Conservation (phyloP, 129 eudicot genomes). For the Helichrysum umbraculigerum region DNA sequence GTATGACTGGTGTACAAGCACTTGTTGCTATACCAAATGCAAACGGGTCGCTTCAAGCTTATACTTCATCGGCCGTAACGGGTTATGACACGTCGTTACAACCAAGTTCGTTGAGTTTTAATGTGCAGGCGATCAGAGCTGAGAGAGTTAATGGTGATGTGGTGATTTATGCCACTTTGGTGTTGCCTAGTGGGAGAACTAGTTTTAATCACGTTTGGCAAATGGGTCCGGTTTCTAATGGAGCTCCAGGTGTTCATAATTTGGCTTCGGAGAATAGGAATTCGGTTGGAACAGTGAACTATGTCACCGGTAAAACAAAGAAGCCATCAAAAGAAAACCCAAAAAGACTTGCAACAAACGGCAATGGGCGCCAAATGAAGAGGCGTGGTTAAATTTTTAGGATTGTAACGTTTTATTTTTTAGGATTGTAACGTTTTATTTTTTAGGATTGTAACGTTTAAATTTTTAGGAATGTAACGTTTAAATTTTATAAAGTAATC, state of each 20-base stretch:
- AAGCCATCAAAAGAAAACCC: too few relatives aligned
- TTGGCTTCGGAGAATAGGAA: constrained; percentile 33
- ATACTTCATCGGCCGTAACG: constrained; percentile 49
- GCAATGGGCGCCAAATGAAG: too few relatives aligned
- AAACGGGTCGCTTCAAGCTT: constrained; percentile 41
- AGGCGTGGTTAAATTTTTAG: too few relatives aligned
- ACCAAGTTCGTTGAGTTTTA: constrained; percentile 48
- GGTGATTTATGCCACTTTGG: constrained; percentile 60
- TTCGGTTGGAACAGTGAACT: constrained; percentile 59
- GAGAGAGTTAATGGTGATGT: constrained; percentile 45
- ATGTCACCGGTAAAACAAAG: constrained; percentile 64
- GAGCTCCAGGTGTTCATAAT: constrained; percentile 39
- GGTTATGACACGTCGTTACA: constrained; percentile 25
- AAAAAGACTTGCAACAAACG: too few relatives aligned
- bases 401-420: too few relatives aligned
- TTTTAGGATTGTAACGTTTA: too few relatives aligned
- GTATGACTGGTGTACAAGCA: constrained; percentile 68
- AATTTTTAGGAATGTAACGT: too few relatives aligned
- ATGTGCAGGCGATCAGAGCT: constrained; percentile 43
- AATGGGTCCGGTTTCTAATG: constrained; percentile 50
- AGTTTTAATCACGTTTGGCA: constrained; percentile 86
- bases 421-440: too few relatives aligned
- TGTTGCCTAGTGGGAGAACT: constrained; percentile 53
- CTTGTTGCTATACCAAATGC: constrained; percentile 56
- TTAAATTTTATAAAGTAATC: too few relatives aligned